A percentile compares a stretch with the other conserved stretches of the same genome.
These are phyloP conservation scores for Astragalus glycyphyllos DNA, from an alignment of 306 rosid species.

Conservation along the genomic window DNA sequence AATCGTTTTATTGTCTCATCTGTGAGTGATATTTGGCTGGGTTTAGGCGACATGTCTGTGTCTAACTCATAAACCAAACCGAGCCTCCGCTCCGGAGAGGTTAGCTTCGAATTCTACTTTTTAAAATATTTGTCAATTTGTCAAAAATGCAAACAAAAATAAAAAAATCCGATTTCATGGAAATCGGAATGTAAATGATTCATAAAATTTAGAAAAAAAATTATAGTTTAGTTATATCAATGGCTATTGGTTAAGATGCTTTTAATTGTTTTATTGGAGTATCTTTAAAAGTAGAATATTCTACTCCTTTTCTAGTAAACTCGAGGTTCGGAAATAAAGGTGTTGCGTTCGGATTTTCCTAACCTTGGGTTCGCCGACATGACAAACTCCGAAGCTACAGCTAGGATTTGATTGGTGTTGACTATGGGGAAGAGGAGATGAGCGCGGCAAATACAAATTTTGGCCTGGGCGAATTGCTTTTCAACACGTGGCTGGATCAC, in stretches of 20 bases:
- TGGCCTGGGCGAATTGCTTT: not conserved
- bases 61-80: not conserved
- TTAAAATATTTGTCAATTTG: not conserved
- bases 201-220: too few relatives aligned
- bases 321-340: not conserved
- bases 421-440: not conserved
- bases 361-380: constrained; percentile 48
- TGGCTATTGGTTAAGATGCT: not conserved
- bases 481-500: constrained; percentile 46
- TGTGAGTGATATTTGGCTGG: constrained; percentile 39
- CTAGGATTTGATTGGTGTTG: constrained; percentile 41
- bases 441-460: constrained; percentile 97
- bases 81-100: not conserved
- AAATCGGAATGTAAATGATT: too few relatives aligned
- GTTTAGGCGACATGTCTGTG: constrained; percentile 43
- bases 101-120: constrained; percentile 42
- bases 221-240: too few relatives aligned
- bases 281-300: too few relatives aligned
- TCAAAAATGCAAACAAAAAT: too few relatives aligned
- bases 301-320: not conserved
- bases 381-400: constrained; percentile 61
- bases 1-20: constrained; percentile 50
- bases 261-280: not conserved
- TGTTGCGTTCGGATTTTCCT: constrained; percentile 45
- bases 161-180: too few relatives aligned